phyloP scores from a whole-genome alignment of 2,329 filamentous ascomycete genomes.

The Cladosporium cucumerinum region DNA sequence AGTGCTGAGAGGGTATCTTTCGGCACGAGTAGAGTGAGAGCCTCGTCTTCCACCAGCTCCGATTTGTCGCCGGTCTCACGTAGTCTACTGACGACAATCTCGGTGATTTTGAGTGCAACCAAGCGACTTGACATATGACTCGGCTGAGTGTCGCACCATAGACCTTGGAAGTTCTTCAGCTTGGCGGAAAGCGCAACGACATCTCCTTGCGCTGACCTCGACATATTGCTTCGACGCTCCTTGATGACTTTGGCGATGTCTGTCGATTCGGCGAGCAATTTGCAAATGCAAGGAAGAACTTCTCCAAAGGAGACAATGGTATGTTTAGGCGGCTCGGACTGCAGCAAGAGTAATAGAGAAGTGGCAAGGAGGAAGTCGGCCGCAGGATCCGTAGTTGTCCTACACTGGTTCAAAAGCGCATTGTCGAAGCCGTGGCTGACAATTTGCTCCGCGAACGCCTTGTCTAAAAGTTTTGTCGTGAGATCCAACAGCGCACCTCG shows the following conservation, averaged over 20 bases:
- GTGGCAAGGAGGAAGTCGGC: slow-evolving; percentile 62
- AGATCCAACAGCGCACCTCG: slow-evolving; percentile 56
- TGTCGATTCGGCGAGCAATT: slow-evolving; percentile 51
- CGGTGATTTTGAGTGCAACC: slow-evolving; percentile 62
- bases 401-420: slow-evolving; percentile 62
- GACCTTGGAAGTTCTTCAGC: slow-evolving; percentile 40
- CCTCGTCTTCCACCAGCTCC: slow-evolving; percentile 43
- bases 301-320: slow-evolving; percentile 52
- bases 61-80: slow-evolving; percentile 43
- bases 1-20: slow-evolving; percentile 17
- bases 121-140: slow-evolving; percentile 58
- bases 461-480: slow-evolving; percentile 53
- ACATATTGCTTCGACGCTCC: slow-evolving; percentile 66
- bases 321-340: slow-evolving; percentile 58
- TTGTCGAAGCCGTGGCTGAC: slow-evolving; percentile 70
- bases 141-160: slow-evolving; percentile 59
- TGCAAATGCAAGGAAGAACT: slow-evolving; percentile 45
- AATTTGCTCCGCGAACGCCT: slow-evolving; percentile 66
- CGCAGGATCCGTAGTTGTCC: slow-evolving; percentile 40
- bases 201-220: slow-evolving; percentile 59
- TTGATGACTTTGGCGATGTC: slow-evolving; percentile 61
- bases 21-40: slow-evolving; percentile 22
- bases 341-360: slow-evolving; percentile 61
- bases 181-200: slow-evolving; percentile 53
- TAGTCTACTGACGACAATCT: slow-evolving; percentile 54